Evolutionary conservation across 257 asterid species (phyloP).

Genomic region (Jaltomata sinuosa): DNA sequence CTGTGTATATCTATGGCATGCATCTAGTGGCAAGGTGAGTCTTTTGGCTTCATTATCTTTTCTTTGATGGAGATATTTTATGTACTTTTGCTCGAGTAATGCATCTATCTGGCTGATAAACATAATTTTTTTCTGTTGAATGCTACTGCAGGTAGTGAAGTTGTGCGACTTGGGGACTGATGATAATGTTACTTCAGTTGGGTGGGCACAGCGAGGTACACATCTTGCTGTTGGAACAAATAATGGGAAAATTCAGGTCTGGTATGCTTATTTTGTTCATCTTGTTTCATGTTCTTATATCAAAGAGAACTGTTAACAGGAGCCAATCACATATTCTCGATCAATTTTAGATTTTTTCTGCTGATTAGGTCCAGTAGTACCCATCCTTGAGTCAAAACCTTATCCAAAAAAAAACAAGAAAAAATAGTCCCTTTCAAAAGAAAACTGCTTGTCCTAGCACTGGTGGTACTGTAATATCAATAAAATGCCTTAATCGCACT

Average conservation of each 20-base stretch:
- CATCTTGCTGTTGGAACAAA: slow-evolving; percentile 93
- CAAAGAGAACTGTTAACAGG: neutral
- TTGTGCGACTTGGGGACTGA: slow-evolving; percentile 78
- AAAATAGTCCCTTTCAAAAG: neutral
- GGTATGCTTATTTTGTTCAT: neutral
- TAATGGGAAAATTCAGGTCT: slow-evolving; percentile 84
- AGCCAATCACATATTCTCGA: neutral
- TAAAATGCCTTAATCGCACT: neutral
- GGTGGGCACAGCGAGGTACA: slow-evolving; percentile 87
- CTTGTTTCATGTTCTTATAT: neutral
- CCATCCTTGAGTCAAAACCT: neutral
- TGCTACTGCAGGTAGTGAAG: slow-evolving; percentile 61
- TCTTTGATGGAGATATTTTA: neutral
- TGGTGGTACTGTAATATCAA: neutral
- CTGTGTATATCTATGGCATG: slow-evolving; percentile 89
- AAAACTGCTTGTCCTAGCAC: neutral
- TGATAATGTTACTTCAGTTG: slow-evolving; percentile 81
- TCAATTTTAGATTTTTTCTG: neutral
- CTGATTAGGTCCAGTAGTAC: neutral
- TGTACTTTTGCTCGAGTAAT: neutral
- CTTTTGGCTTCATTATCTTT: neutral
- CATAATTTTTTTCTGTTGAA: neutral
- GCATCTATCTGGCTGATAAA: neutral
- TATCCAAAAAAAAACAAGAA: neutral
- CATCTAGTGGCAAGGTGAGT: slow-evolving; percentile 84